Conservation (phyloP, 352 stramenopile genomes). For the Globisporangium paroecandrum region DNA sequence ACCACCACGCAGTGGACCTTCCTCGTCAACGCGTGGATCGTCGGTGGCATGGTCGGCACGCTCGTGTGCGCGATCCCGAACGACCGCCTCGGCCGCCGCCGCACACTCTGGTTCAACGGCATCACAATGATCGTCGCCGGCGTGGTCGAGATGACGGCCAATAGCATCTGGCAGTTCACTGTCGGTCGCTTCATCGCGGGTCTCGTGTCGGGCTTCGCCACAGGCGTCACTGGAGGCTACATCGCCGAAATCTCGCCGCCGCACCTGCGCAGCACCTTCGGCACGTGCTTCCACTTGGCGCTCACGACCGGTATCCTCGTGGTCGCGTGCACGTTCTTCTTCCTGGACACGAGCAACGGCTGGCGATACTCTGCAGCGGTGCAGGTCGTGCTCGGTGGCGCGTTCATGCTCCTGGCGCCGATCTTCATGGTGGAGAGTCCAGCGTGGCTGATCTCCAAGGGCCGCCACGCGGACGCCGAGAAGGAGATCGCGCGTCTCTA, state of each 20-base stretch:
- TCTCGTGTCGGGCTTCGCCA: slow-evolving; percentile 43
- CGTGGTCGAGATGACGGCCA: slow-evolving; percentile 19
- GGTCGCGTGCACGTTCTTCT: slow-evolving; percentile 44
- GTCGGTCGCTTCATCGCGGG: slow-evolving; percentile 36
- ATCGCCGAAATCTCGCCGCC: slow-evolving; percentile 48
- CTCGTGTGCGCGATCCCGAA: slow-evolving; percentile 23
- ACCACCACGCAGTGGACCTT: slow-evolving; percentile 39
- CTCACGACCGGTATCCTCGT: slow-evolving; percentile 42
- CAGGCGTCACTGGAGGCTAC: slow-evolving; percentile 37
- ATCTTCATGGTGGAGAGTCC: slow-evolving; percentile 54
- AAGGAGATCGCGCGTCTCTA: slow-evolving; percentile 31
- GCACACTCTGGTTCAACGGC: slow-evolving; percentile 22
- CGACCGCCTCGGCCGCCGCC: slow-evolving; percentile 30
- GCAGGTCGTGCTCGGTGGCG: slow-evolving; percentile 37
- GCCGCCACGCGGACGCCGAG: slow-evolving; percentile 28
- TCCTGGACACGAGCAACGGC: slow-evolving; percentile 41
- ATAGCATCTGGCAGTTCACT: slow-evolving; percentile 22
- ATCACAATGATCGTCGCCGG: slow-evolving; percentile 16
- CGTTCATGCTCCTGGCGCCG: slow-evolving; percentile 38
- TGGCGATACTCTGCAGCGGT: slow-evolving; percentile 64
- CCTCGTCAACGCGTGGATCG: slow-evolving; percentile 48
- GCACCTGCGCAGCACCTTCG: slow-evolving; percentile 34
- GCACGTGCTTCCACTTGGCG: slow-evolving; percentile 28
- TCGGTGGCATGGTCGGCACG: slow-evolving; percentile 43
- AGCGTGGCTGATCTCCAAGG: slow-evolving; percentile 44